Evolutionary conservation across 768 basidiomycete species (phyloP).

Genomic region (Hirschioporus abietinus): DNA sequence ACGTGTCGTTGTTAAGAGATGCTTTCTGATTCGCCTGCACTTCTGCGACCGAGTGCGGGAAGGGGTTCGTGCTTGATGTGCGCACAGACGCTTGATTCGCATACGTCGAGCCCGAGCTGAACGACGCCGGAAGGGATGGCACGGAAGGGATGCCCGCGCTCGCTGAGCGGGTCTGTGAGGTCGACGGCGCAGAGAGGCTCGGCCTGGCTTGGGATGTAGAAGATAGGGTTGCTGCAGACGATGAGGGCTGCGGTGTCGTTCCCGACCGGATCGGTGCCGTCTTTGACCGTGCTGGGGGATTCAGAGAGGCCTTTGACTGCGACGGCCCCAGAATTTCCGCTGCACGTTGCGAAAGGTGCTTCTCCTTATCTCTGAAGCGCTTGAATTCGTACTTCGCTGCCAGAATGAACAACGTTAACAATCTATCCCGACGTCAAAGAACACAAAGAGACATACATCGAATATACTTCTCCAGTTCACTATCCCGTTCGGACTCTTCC

Average conservation of each 20-base stretch:
- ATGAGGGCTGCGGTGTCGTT: conserved; percentile 7
- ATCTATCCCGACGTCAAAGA: conserved; percentile 3
- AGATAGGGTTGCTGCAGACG: conserved; percentile 7
- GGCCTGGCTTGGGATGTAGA: conserved; percentile 9
- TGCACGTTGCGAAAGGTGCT: conserved; percentile 24
- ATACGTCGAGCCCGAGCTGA: conserved; percentile 12
- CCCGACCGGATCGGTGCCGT: conserved; percentile 15
- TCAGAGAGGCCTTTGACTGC: conserved; percentile 28
- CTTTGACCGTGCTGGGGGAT: conserved; percentile 18
- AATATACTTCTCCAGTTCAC: conserved; percentile 89
- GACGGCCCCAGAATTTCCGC: conserved; percentile 31
- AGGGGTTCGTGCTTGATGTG: conserved; percentile 9
- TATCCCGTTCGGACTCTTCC: conserved; percentile 75
- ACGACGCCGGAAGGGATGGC: conserved; percentile 14
- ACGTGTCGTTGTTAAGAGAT: conserved; percentile 35
- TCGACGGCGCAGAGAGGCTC: conserved; percentile 4
- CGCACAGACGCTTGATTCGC: conserved; percentile 3
- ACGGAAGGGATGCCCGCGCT: conserved; percentile 7
- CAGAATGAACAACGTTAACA: conserved; percentile 6
- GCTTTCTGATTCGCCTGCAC: conserved; percentile 17
- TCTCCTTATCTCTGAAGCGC: conserved; percentile 37
- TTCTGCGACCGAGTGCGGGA: conserved; percentile 21
- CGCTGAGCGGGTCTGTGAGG: conserved; percentile 16
- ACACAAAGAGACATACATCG: conserved; percentile 49
- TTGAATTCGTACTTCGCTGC: conserved; percentile 78